These are phyloP conservation scores for Chiua sp. DNA, from an alignment of 1,284 basidiomycete genomes.

Conservation along the genomic window DNA sequence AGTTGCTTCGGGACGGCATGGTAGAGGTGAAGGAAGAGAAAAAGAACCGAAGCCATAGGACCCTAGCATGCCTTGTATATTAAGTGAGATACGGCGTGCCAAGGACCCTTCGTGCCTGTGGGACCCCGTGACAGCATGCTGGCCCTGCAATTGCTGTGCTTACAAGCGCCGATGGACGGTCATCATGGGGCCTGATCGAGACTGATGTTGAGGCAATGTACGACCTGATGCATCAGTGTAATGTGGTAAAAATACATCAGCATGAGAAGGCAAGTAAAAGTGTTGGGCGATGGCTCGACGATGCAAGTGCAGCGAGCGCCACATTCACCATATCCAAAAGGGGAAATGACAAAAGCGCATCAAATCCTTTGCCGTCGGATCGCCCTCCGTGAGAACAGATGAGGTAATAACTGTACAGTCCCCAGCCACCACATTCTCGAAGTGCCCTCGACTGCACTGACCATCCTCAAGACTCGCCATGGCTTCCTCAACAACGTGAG, in stretches of 20 bases:
- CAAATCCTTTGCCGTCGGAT: not conserved
- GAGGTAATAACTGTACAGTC: conserved; percentile 38
- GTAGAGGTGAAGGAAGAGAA: not conserved
- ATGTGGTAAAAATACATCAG: not conserved
- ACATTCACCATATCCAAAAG: conserved; percentile 11
- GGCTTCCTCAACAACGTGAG: conserved; percentile 74
- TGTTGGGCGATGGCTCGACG: not conserved
- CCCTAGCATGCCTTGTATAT: not conserved
- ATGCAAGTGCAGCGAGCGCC: too few relatives aligned
- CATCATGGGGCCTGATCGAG: not conserved
- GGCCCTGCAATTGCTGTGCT: not conserved
- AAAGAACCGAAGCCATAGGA: not conserved
- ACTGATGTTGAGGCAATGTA: not conserved
- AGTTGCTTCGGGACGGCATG: conserved; percentile 12
- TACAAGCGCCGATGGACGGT: not conserved
- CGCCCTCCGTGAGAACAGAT: conserved; percentile 23
- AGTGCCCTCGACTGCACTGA: conserved; percentile 6
- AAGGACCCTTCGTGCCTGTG: conserved; percentile 13
- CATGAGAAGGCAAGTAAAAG: not conserved
- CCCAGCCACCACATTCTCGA: conserved; percentile 28
- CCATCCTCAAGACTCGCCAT: conserved; percentile 58
- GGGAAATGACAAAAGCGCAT: not conserved
- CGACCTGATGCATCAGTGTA: not conserved
- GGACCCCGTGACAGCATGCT: conserved; percentile 9
- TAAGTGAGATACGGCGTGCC: not conserved